Evolutionary conservation across 176 grass and related monocot genomes (phyloP).

Genomic region (Microstegium vimineum): DNA sequence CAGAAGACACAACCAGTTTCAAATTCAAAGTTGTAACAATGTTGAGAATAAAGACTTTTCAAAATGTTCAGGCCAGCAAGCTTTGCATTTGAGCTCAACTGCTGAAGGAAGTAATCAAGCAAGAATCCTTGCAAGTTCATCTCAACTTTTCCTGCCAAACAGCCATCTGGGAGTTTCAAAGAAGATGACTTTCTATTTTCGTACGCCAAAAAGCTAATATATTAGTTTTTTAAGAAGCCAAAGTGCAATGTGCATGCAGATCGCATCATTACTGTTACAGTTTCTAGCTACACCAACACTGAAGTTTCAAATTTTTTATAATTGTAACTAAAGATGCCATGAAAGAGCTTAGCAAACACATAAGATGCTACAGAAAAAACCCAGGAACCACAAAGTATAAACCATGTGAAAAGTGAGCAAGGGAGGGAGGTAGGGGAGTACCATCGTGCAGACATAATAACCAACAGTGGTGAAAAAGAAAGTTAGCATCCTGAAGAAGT

Average conservation of each 20-base stretch:
- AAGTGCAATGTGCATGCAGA: neutral
- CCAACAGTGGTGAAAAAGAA: conserved; percentile 97
- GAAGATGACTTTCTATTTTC: neutral
- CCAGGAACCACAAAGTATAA: neutral
- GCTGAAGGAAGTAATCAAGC: neutral
- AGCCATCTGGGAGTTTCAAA: neutral
- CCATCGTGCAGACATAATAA: conserved; percentile 97
- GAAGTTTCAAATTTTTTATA: neutral
- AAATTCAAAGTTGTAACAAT: neutral
- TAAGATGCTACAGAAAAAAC: neutral
- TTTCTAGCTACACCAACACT: neutral
- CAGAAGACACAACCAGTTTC: neutral
- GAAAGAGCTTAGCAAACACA: neutral
- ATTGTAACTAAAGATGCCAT: neutral
- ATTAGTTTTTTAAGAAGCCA: neutral
- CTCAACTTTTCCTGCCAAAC: neutral
- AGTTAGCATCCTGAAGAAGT: conserved; percentile 96
- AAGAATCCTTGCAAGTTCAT: neutral
- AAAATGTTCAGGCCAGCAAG: neutral
- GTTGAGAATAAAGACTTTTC: neutral
- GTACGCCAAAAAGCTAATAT: too few species aligned
- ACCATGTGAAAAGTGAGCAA: neutral
- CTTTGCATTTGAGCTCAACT: neutral
- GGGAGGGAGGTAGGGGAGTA: conserved; percentile 15
- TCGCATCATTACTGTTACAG: neutral